A percentile compares a stretch with the other conserved stretches of the same genome.
Evolutionary conservation across 495 filamentous ascomycete species (phyloP).

Genomic region (Penicillium samsonianum): DNA sequence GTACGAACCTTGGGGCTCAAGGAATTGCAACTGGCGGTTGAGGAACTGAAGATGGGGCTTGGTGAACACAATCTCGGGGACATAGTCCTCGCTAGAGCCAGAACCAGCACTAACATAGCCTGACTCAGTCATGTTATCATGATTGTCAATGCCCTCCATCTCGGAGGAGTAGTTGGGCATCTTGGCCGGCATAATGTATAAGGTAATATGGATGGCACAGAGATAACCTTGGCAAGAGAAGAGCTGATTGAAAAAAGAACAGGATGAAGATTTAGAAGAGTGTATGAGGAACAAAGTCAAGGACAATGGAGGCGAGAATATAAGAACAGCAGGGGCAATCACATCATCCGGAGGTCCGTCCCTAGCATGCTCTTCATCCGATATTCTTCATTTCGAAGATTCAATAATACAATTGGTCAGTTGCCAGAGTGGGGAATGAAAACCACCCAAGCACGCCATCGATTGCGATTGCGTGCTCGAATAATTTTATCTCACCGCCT

Average conservation of each 20-base stretch:
- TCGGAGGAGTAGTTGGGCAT: slow-evolving; percentile 44
- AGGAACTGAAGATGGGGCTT: slow-evolving; percentile 85
- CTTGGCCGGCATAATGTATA: slow-evolving; percentile 45
- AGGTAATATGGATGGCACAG: background rate
- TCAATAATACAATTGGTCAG: background rate
- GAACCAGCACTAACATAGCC: slow-evolving; percentile 81
- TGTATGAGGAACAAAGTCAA: slow-evolving; percentile 22
- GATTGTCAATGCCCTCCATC: slow-evolving; percentile 38
- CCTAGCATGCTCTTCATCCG: slow-evolving; percentile 31
- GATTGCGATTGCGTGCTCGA: slow-evolving; percentile 6
- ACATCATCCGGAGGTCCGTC: slow-evolving; percentile 36
- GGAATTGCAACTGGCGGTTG: slow-evolving; percentile 81
- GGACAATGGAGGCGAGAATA: slow-evolving; percentile 33
- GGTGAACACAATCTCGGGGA: slow-evolving; percentile 82
- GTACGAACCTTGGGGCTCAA: slow-evolving; percentile 68
- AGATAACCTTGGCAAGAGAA: slow-evolving; percentile 6
- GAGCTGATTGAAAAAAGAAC: slow-evolving; percentile 2
- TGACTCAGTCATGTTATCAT: slow-evolving; percentile 63
- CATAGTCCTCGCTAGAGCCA: slow-evolving; percentile 61
- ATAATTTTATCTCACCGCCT: background rate
- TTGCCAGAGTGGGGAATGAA: background rate
- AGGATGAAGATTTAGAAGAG: slow-evolving; percentile 10
- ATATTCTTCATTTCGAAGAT: slow-evolving; percentile 4
- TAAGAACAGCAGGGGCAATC: slow-evolving; percentile 34
- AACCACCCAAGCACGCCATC: slow-evolving; percentile 37